Evolutionary conservation across 441 rosid genomes (phyloP).

Genomic region (Flueggea neowawraea): DNA sequence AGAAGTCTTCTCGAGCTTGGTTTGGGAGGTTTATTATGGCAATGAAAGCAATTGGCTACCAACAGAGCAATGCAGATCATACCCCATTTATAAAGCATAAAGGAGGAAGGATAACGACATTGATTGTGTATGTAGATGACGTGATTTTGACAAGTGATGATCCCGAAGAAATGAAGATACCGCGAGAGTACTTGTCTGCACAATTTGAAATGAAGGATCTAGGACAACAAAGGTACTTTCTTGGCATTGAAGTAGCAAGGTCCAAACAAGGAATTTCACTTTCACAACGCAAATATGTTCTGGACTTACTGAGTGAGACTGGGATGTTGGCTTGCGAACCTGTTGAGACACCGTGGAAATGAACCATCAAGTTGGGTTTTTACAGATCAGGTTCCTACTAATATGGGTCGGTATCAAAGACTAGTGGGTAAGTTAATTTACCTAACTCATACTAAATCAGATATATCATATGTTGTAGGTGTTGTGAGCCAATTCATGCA

Average conservation of each 20-base stretch:
- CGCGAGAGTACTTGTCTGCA: background rate
- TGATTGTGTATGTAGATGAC: conserved; percentile 1
- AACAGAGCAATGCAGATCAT: no score
- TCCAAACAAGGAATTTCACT: background rate
- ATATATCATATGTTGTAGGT: background rate
- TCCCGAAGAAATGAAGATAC: no score
- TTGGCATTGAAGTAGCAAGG: background rate
- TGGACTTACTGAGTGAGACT: no score
- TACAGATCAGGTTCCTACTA: no score
- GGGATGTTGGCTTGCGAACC: no score
- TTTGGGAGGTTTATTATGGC: background rate
- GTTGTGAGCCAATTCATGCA: background rate
- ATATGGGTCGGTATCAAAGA: no score
- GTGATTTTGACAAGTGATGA: no score
- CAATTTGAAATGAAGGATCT: background rate
- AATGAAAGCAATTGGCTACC: background rate
- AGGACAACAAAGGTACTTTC: background rate
- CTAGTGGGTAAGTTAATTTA: no score
- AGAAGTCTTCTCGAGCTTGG: conserved; percentile 3
- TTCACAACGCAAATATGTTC: background rate
- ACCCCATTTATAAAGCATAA: no score
- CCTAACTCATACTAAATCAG: no score
- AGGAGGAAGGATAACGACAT: background rate
- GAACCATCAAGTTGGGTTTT: no score
- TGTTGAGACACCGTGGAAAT: no score